Evolutionary conservation across 306 rosid genomes (phyloP), one percentile per base, ranked within the genome.

Genomic region (Acacia confusa): DNA sequence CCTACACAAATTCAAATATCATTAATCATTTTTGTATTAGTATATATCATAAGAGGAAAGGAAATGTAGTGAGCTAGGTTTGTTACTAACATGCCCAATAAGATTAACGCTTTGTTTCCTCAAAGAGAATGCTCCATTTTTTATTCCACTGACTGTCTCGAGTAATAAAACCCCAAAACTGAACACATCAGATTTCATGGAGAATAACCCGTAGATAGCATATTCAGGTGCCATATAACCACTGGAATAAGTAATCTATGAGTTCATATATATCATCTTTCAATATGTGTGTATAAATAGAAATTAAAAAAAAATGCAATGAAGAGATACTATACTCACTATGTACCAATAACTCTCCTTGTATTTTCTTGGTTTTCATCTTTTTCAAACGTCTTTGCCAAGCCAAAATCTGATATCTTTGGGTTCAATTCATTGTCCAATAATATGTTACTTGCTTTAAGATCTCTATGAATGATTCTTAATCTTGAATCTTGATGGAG

Each of bases 1-100:
- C 87, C 84, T 63, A 28, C 40, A 27, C 4, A 55, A n/a, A 55
- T 55, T 55, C 3, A 63, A 63, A 63, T 9, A 27, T 36, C 19
- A 2, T 20, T 2, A 4, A 19, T 52, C 24, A 19, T 52, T 52
- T 52, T 52, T 61, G 20, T 27, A 36, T 36, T 36, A 36, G 40
- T 12, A 7, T 27, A 27, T 5, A 27, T 61, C 2, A 63, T 36
- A 63, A 27, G 40, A 61, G 3, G 16, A 63, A 28, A 28, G 22
- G 16, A 8, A n/a, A n/a, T 28, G 40, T 4, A 5, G 69, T 6
- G 34, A 61, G 40, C 7, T 36, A 13, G 20, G 13, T 61, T 52
- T 52, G n/a, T 28, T 28, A 63, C 40, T 63, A 13, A 63, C 69
- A 63, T 28, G 20, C n/a, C 40, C 69, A 63, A 63, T 28, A 28